A percentile compares a stretch with the other conserved stretches of the same genome.
Conservation (phyloP, 139 green algal genomes). For the Trebouxia sp. region DNA sequence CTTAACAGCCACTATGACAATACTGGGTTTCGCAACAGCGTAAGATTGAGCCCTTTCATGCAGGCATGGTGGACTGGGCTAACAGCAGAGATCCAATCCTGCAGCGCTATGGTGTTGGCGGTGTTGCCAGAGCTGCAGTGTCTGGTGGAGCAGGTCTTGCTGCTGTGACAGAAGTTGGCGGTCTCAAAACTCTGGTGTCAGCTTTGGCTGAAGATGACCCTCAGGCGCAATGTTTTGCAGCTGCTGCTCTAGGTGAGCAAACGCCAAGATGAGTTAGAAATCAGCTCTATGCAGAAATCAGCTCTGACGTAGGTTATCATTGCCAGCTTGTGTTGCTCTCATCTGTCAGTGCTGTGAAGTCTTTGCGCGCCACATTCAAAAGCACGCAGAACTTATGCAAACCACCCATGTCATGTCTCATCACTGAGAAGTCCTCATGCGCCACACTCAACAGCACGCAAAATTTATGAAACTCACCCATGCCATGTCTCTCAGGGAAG, state of each 20-base stretch:
- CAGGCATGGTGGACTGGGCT: conserved; percentile 36
- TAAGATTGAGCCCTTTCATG: not conserved
- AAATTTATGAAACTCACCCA: not conserved
- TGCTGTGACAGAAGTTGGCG: not conserved
- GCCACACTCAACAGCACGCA: no score
- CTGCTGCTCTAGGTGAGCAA: conserved; percentile 32
- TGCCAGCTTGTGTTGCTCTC: not conserved
- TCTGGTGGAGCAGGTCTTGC: not conserved
- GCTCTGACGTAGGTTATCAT: not conserved
- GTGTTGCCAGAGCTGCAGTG: conserved; percentile 5
- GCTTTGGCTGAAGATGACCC: conserved; percentile 24
- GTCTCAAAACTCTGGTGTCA: conserved; percentile 26
- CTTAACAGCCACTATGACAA: no score
- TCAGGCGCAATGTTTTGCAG: conserved; percentile 39
- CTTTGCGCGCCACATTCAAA: no score
- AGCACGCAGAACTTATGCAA: no score
- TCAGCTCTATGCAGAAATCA: not conserved
- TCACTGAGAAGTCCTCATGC: no score
- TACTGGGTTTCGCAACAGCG: no score
- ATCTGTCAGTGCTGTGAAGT: no score
- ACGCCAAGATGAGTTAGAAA: not conserved
- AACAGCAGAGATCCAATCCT: conserved; percentile 36
- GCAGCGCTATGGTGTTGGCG: conserved; percentile 38
- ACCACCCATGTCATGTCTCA: not conserved
- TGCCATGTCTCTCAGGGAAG: not conserved